Evolutionary conservation across 2,329 filamentous ascomycete genomes (phyloP), one percentile per base, ranked within the genome.

Genomic region (Colletotrichum horii): DNA sequence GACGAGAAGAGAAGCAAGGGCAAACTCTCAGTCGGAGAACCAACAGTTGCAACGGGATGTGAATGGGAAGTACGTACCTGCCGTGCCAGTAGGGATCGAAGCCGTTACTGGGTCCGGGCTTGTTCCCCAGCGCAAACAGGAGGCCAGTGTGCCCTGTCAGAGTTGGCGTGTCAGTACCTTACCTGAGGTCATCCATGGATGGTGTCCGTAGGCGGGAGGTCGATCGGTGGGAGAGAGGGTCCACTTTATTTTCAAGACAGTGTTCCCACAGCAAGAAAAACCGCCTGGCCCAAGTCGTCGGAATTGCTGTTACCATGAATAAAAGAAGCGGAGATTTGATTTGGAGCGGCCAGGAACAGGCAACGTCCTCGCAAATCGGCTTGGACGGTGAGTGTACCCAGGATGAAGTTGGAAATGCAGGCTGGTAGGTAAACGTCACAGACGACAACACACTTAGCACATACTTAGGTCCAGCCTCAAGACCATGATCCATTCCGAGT

Each of bases 261-360:
- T n/a, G 38, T 52, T 19, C 43, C 28, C 19, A 34, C 34, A 43
- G 30, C 48, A 28, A 26, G 24, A 70, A 52, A 34, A 70, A 38
- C 48, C 60, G 73, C 65, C 73, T 52, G 34, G 73, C 36, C 73
- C 69, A 66, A 38, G 52, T 70, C 52, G 32, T 70, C 55, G 65
- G 68, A 71, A 66, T 52, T n/a, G 30, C 16, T 11, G 32, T 43
- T 22, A 11, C 48, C 36, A 52, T 56, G 74, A 70, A 70, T 30
- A 70, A 48, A 66, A 65, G 36, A 12, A 36, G 48, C 43, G 65
- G 65, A 36, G 28, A 67, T 56, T 55, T 67, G 28, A 67, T 36
- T 55, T 58, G 30, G 65, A 30, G 38, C 8, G 62, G 38, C 24
- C 22, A 28, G 36, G 36, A 28, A 34, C 15, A 32, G 34, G 12